Base-by-base conservation (phyloP, 257 asterid species). In the Primulina huaijiensis region DNA sequence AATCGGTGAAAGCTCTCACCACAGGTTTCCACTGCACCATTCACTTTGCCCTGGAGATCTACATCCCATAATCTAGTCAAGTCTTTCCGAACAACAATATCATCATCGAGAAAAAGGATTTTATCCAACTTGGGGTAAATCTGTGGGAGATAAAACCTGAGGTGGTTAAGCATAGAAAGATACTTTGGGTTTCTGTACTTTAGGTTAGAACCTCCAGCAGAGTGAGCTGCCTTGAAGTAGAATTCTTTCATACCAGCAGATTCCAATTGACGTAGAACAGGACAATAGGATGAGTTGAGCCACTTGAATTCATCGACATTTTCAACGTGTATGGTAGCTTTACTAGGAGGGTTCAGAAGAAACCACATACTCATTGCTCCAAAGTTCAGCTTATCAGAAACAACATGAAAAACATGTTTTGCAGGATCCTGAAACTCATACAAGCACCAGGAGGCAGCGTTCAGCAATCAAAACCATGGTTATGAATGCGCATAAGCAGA, bases 321-420 rank as follows among this genome's bases (percentile, higher is more conserved):
- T 80, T 93, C 99, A 16, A 93, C 99, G 69, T 90, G 87, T 73
- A 93, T 90, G 56, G 99, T 87, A 75, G 96, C 99, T 85, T 87
- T 89, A 64, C 99, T 96, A 52, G 97, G 99, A 68, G 96, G 97
- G 80, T 93, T 89, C 86, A 93, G 80, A 67, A 93, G 86, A 83
- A 93, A 93, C 99, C 99, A 93, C 99, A 93, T 93, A 77, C 86
- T 93, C 97, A 90, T 90, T n/a, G 99, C 99, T 40, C 96, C 99
- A 81, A 90, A 93, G 83, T 93, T 93, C 87, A 93, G 77, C 84
- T 93, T 93, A 81, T 93, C 97, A 31, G 96, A 90, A 74, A 93
- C 99, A 58, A 93, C 96, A 85, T 93, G 99, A 77, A 93, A 93
- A 63, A 93, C 96, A 29, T 93, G 97, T 73, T 90, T 89, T 82